phyloP scores from a whole-genome alignment of 2,329 filamentous ascomycete species.

The Neonectria hederae region DNA sequence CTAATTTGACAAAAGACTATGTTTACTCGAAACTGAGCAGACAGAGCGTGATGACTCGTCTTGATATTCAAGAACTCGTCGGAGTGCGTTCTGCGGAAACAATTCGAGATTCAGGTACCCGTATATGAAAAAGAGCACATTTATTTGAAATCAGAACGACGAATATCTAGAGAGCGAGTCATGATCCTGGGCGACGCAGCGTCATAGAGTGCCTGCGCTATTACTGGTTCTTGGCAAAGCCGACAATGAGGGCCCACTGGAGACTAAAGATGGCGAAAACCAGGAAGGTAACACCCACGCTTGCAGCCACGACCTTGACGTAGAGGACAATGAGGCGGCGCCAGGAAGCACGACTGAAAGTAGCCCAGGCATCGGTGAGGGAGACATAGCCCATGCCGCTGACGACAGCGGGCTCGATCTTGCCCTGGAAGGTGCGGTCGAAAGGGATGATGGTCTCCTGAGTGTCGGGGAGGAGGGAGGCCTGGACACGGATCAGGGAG shows the following conservation, averaged over 20 bases:
- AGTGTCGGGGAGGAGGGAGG: slow-evolving; percentile 83
- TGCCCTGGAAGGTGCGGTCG: slow-evolving; percentile 84
- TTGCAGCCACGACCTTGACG: slow-evolving; percentile 72
- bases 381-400: slow-evolving; percentile 76
- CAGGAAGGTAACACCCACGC: slow-evolving; percentile 57
- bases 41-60: too few species aligned
- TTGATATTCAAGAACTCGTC: too few species aligned
- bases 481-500: slow-evolving; percentile 83
- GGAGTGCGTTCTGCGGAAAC: not conserved
- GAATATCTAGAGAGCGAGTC: not conserved
- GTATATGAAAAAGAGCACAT: not conserved
- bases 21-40: too few species aligned
- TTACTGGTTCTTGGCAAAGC: not conserved
- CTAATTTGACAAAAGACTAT: not conserved
- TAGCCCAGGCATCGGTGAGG: slow-evolving; percentile 80
- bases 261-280: slow-evolving; percentile 60
- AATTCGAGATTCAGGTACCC: not conserved
- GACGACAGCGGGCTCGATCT: slow-evolving; percentile 77
- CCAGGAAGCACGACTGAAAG: slow-evolving; percentile 77
- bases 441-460: slow-evolving; percentile 89
- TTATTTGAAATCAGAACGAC: not conserved
- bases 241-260: slow-evolving; percentile 58
- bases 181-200: not conserved
- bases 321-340: slow-evolving; percentile 79
- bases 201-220: not conserved